Conservation (phyloP, 2,329 filamentous ascomycete species). For the Chrysoporthe austroafricana region DNA sequence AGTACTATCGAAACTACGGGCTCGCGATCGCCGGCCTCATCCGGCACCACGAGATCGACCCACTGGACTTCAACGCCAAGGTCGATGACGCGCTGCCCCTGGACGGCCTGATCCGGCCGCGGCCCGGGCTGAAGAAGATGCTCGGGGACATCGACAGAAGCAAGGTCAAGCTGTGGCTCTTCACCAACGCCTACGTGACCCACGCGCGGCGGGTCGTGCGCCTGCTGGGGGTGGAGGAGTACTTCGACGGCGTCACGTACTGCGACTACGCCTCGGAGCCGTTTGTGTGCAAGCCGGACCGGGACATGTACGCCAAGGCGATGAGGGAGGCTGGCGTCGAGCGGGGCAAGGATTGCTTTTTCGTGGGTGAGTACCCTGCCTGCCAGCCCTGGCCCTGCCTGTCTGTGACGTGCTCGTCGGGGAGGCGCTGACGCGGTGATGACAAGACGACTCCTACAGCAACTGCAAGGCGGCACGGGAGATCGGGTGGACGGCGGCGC, state of each 20-base stretch:
- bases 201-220: conserved; percentile 83
- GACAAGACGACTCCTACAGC: conserved; percentile 77
- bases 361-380: conserved; percentile 71
- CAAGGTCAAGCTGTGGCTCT: conserved; percentile 88
- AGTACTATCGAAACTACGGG: conserved; percentile 95
- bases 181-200: conserved; percentile 94
- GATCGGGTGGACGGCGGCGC: conserved; percentile 83
- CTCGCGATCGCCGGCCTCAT: conserved; percentile 96
- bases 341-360: conserved; percentile 76
- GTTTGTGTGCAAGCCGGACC: conserved; percentile 85
- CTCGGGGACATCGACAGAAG: conserved; percentile 80
- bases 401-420: too few relatives aligned
- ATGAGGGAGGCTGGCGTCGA: conserved; percentile 81
- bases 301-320: conserved; percentile 83
- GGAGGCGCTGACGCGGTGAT: background rate
- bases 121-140: conserved; percentile 73
- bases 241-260: conserved; percentile 94
- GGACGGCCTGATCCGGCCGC: conserved; percentile 79
- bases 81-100: conserved; percentile 95
- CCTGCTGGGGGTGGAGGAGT: conserved; percentile 79
- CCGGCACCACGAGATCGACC: conserved; percentile 91
- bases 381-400: too few relatives aligned
- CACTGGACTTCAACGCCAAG: conserved; percentile 89
- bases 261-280: conserved; percentile 80
- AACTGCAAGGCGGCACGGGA: conserved; percentile 80